Base-by-base conservation (phyloP, 1,284 basidiomycete species). In the Puccinia novopanici region DNA sequence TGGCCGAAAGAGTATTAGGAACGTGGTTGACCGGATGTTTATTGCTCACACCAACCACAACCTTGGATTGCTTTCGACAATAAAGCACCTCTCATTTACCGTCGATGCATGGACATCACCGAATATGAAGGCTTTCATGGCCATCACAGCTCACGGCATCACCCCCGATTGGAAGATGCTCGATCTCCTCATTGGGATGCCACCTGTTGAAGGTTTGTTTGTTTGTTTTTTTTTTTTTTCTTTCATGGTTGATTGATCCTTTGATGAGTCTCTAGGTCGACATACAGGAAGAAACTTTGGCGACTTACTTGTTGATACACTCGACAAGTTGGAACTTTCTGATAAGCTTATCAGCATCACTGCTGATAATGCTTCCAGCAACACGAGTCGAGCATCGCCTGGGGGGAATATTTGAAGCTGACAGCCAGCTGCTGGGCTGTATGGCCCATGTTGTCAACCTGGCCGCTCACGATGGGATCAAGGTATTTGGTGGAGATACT, bases 81-180 rank as follows among this genome's bases (percentile, higher is more conserved):
- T 48, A 5, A 45, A 4, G 2, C 34, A 48, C 24, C 42, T 68
- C 6, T 45, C 19, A 2, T 68, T n/a, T 42, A 68, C 67, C 12
- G 17, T 52, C n/a, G 67, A 68, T 30, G n/a, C n/a, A n/a, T n/a
- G n/a, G n/a, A n/a, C n/a, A n/a, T n/a, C n/a, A n/a, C n/a, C n/a
- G n/a, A n/a, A 75, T 40, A 34, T 19, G 22, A 24, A 40, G 15
- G 73, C 73, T 40, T 75, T 57, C 55, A 75, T 75, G 73, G 50
- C 73, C 12, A 61, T 75, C 10, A 75, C 73, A 24, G 73, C 34
- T 10, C 73, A 75, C 37, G n/a, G 54, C 4, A 37, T 75, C 73
- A 61, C 30, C 3, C 54, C n/a, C n/a, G n/a, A n/a, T n/a, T n/a
- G n/a, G n/a, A n/a, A n/a, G n/a, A n/a, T n/a, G n/a, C n/a, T n/a